Conservation (phyloP, 805 yeast genomes). For the Zygotorulaspora chibaensis region DNA sequence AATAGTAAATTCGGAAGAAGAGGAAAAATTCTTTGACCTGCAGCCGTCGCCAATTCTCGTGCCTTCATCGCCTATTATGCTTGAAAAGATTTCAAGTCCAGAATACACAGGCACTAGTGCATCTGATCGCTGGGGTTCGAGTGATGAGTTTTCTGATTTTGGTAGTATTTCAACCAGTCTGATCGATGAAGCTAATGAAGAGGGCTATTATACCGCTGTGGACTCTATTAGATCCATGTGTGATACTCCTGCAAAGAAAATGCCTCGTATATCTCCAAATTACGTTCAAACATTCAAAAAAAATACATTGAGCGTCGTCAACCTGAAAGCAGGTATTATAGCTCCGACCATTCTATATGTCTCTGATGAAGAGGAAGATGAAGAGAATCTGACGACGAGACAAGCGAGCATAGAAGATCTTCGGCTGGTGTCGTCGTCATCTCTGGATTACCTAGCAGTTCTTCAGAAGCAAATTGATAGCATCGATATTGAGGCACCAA, state of each 20-base stretch:
- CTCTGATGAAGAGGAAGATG: constrained; percentile 10
- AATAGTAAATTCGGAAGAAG: background rate
- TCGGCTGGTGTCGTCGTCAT: background rate
- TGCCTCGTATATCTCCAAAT: background rate
- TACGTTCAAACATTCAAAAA: background rate
- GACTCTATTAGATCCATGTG: constrained; percentile 8
- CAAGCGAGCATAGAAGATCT: constrained; percentile 1
- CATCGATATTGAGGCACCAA: constrained; percentile 2
- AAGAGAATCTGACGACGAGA: constrained; percentile 4
- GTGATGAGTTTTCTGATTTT: constrained; percentile 26
- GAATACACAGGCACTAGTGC: constrained; percentile 22
- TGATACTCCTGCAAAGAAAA: background rate
- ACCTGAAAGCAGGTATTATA: constrained; percentile 2
- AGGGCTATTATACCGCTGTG: constrained; percentile 7
- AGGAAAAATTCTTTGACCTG: background rate
- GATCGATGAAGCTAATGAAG: constrained; percentile 1
- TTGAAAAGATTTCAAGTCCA: constrained; percentile 24
- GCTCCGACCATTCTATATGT: constrained; percentile 4
- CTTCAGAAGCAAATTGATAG: constrained; percentile 18
- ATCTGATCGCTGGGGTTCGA: constrained; percentile 23
- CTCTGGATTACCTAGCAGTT: constrained; percentile 3
- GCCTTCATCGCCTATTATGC: constrained; percentile 8
- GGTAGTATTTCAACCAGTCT: constrained; percentile 9
- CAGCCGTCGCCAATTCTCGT: constrained; percentile 4
- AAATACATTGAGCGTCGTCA: background rate